Base-by-base conservation (phyloP, 306 rosid species). In the Boehmeria nivea region DNA sequence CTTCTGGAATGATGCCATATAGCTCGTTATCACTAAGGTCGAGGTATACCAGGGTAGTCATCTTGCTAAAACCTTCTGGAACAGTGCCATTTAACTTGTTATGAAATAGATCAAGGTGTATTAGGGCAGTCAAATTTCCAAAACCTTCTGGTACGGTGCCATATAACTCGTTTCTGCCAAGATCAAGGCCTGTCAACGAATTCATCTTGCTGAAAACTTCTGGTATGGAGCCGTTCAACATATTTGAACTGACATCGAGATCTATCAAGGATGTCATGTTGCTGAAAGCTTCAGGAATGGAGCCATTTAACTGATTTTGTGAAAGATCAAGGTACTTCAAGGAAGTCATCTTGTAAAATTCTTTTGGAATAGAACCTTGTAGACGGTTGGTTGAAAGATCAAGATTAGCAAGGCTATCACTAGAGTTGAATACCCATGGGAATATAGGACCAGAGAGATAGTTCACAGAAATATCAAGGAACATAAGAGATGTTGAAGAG, bases 291-390 rank as follows among this genome's bases (percentile, higher is more conserved):
- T 48, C 34, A 0, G 60, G 65, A 62, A 44, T 60, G 8, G 51
- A 39, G 34, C 59, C 43, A 2, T 40, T 2, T n/a, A 67, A 8
- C 8, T 15, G 8, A 4, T 11, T 59, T 6, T 0, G 0, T 0
- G 0, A 0, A 13, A 42, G 19, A 1, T 9, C 1, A 15, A 58
- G 50, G 19, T 0, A 0, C 0, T 8, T 40, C 13, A 40, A 15
- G 44, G 44, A 40, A 15, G 8, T 40, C 13, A 40, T 2, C 5
- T 13, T 40, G 5, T 9, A 3, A 40, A 40, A 13, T 2, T 2
- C 8, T 3, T 40, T 9, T 2, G 44, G 44, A 40, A 1, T 14
- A 8, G 12, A 45, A 18, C 50, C 50, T 45, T 45, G 12, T n/a
- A 48, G 12, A 9, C 0, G 3, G 21, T 15, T 16, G 7, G 3